phyloP scores from a whole-genome alignment of 345 rosid species.

The Hypericum perforatum region DNA sequence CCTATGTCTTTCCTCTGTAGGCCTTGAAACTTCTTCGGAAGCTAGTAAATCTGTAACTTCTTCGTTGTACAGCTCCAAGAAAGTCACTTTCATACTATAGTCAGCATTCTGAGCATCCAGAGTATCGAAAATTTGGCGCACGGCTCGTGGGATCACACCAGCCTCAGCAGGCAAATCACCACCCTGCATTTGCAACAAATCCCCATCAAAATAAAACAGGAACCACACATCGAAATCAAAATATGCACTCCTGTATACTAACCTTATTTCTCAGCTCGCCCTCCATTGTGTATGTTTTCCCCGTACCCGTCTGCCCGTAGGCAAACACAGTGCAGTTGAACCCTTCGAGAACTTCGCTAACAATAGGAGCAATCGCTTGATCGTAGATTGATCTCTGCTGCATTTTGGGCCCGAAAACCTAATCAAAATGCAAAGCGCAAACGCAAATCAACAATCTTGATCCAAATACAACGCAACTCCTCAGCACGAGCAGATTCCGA shows the following conservation, averaged over 20 bases:
- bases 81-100: conserved; percentile 84
- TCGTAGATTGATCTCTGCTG: conserved; percentile 92
- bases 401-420: conserved; percentile 95
- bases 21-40: conserved; percentile 53
- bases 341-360: conserved; percentile 86
- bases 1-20: conserved; percentile 60
- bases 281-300: conserved; percentile 92
- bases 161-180: conserved; percentile 90
- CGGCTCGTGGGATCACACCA: conserved; percentile 90
- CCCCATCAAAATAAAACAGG: background rate
- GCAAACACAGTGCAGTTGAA: conserved; percentile 94
- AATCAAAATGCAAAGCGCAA: background rate
- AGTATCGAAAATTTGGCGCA: conserved; percentile 71
- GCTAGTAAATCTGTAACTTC: conserved; percentile 80
- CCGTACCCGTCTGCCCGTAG: conserved; percentile 87
- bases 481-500: too few species aligned
- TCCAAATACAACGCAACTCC: background rate
- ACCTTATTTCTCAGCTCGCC: conserved; percentile 94
- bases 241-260: background rate
- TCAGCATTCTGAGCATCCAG: conserved; percentile 83
- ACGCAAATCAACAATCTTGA: too few species aligned
- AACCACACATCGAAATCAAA: background rate
- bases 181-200: conserved; percentile 30
- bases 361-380: conserved; percentile 76
- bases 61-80: conserved; percentile 87